These are phyloP conservation scores for Diaporthe humulicola DNA, from an alignment of 2,329 filamentous ascomycete species.

Conservation along the genomic window DNA sequence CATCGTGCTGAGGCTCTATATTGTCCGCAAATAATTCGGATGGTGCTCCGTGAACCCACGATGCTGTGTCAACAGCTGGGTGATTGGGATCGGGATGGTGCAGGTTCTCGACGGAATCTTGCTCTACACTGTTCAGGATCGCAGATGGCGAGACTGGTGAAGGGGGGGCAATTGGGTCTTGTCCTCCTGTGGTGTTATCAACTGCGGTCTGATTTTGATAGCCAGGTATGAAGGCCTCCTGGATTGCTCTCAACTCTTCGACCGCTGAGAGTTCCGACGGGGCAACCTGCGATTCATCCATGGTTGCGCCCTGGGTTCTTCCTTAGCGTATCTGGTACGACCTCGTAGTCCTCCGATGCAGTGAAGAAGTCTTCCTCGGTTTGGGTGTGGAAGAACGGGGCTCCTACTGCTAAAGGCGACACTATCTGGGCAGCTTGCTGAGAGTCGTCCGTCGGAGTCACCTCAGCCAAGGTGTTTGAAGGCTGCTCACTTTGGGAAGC, in stretches of 20 bases:
- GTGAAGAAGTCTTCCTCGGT: constrained; percentile 35
- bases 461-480: constrained; percentile 10
- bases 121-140: constrained; percentile 39
- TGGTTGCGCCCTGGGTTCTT: constrained; percentile 1
- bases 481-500: constrained; percentile 13
- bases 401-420: constrained; percentile 27
- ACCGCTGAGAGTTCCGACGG: constrained; percentile 24
- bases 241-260: constrained; percentile 34
- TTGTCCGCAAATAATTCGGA: constrained; percentile 18
- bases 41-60: constrained; percentile 31
- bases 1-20: constrained; percentile 27
- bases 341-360: constrained; percentile 35
- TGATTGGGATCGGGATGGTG: neutral
- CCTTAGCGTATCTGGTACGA: constrained; percentile 34
- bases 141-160: constrained; percentile 37
- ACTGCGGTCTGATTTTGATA: neutral
- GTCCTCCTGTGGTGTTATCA: neutral
- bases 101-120: constrained; percentile 30
- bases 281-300: constrained; percentile 34
- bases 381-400: constrained; percentile 32
- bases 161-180: constrained; percentile 18
- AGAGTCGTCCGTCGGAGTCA: constrained; percentile 30
- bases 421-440: constrained; percentile 38
- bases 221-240: constrained; percentile 31
- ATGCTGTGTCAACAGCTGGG: neutral